Evolutionary conservation across 2,329 filamentous ascomycete genomes (phyloP), one percentile per base, ranked within the genome.

Genomic region (Graphilbum fragrans): DNA sequence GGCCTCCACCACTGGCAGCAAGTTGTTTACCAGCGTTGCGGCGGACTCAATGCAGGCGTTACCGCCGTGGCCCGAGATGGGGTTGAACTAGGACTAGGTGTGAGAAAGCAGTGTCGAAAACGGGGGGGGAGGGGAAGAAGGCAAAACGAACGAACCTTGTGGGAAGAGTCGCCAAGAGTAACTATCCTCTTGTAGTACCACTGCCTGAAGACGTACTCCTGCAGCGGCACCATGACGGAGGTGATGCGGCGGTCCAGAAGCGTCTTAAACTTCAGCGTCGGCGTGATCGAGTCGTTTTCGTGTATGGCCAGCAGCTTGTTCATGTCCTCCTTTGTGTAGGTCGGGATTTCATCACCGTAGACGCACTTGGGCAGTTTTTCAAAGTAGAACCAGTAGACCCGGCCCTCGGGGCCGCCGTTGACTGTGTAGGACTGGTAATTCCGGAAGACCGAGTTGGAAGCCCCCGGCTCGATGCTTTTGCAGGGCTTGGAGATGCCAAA

Each of bases 151-250:
- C n/a, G n/a, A n/a, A 56, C 55, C 53, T 61, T 62, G 42, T 61
- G 58, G 1, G 47, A 52, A 1, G 57, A 49, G 34, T 61, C 58
- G 4, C 58, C 58, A 1, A 61, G 45, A 4, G 47, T 47, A 1
- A 59, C 43, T 9, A 60, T 55, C 3, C 57, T 48, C 8, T 50
- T 40, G 39, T 53, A 57, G 40, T 52, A 51, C 59, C 59, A 62
- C 35, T 53, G 54, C n/a, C 58, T 49, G 27, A 49, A 58, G 3
- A 58, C 53, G 16, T 53, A 41, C 29, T 62, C 58, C 14, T 57
- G 59, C 2, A 63, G 38, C 0, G 57, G 49, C 2, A 56, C 58
- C 21, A 65, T 47, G 1, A 52, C 54, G 4, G 53, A 53, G 1
- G 49, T 48, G 18, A 45, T 35, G 1, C 34, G 19, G 17, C 25